Percentiles rank a stretch among this genome's conserved stretches.
These are phyloP conservation scores for Prosopis cineraria DNA, from an alignment of 306 rosid genomes.

Conservation along the genomic window DNA sequence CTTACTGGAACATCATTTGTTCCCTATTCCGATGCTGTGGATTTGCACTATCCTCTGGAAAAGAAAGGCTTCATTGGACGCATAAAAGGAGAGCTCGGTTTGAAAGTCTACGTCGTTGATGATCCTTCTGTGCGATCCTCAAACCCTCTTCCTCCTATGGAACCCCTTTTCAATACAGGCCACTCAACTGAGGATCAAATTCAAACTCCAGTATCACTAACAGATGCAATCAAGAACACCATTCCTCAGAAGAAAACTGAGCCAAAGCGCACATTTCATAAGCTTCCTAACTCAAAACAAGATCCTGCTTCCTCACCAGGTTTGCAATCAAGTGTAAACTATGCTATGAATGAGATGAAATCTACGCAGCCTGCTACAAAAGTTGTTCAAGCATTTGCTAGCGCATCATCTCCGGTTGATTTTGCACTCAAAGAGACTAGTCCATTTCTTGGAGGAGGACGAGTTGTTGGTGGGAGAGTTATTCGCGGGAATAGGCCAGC, in stretches of 20 bases:
- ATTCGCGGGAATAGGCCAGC: slow-evolving; percentile 45
- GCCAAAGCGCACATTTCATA: slow-evolving; percentile 58
- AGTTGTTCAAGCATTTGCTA: slow-evolving; percentile 44
- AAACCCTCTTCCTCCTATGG: slow-evolving; percentile 75
- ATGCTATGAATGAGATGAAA: slow-evolving; percentile 66
- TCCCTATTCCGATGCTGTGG: slow-evolving; percentile 74
- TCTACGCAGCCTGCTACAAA: slow-evolving; percentile 52
- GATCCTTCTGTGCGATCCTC: slow-evolving; percentile 71
- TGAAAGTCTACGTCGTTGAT: slow-evolving; percentile 79
- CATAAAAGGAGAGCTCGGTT: slow-evolving; percentile 86
- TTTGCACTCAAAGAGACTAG: slow-evolving; percentile 73
- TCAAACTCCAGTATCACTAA: slow-evolving; percentile 39
- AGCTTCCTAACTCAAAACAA: slow-evolving; percentile 52
- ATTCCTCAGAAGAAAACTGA: slow-evolving; percentile 53
- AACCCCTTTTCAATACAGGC: slow-evolving; percentile 38
- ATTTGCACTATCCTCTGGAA: slow-evolving; percentile 87
- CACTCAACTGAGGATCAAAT: slow-evolving; percentile 37
- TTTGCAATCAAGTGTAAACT: slow-evolving; percentile 43
- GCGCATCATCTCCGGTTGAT: slow-evolving; percentile 55
- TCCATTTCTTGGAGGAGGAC: slow-evolving; percentile 91
- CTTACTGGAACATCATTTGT: slow-evolving; percentile 90
- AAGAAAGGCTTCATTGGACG: slow-evolving; percentile 60
- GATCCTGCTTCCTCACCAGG: slow-evolving; percentile 34
- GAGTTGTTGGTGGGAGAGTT: slow-evolving; percentile 70
- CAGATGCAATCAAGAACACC: slow-evolving; percentile 38